Percentiles rank a stretch among this genome's conserved stretches.
phyloP scores from a whole-genome alignment of 768 basidiomycete species.

The Collybiopsis luxurians region DNA sequence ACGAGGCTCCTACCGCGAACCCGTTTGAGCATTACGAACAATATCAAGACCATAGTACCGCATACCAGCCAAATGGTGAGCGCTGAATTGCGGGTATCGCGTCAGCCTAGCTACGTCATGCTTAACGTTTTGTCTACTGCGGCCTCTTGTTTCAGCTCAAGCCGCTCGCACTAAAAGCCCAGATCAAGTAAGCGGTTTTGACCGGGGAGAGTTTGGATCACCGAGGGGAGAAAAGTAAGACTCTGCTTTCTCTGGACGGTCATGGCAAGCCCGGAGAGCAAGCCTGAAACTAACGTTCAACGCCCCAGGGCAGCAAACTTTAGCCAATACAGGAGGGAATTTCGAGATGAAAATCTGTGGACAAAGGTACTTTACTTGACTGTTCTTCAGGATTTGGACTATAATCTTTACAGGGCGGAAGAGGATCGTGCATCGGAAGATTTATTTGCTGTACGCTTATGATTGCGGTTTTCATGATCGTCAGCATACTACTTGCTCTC shows the following conservation, averaged over 20 bases:
- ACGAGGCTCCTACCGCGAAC: conserved; percentile 38
- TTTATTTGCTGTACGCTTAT: conserved; percentile 78
- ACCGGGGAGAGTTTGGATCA: conserved; percentile 36
- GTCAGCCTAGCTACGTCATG: neutral
- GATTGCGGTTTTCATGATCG: conserved; percentile 58
- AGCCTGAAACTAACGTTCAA: neutral
- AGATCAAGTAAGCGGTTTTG: conserved; percentile 34
- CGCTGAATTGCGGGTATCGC: neutral
- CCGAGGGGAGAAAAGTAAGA: conserved; percentile 26
- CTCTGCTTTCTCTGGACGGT: neutral
- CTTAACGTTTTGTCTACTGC: neutral
- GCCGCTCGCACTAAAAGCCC: neutral
- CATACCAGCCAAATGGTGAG: conserved; percentile 16
- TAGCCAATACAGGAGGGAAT: conserved; percentile 51
- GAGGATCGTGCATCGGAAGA: conserved; percentile 58
- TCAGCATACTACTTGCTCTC: conserved; percentile 64
- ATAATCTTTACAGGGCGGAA: conserved; percentile 47
- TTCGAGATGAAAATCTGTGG: conserved; percentile 62
- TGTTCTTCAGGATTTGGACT: neutral
- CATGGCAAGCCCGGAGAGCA: too few relatives aligned
- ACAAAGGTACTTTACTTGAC: conserved; percentile 43
- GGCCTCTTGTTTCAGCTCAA: neutral
- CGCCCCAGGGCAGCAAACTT: conserved; percentile 39
- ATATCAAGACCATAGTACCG: conserved; percentile 30
- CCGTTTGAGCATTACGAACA: conserved; percentile 32